Conservation (phyloP, 345 rosid species). For the Gossypium bickii region DNA sequence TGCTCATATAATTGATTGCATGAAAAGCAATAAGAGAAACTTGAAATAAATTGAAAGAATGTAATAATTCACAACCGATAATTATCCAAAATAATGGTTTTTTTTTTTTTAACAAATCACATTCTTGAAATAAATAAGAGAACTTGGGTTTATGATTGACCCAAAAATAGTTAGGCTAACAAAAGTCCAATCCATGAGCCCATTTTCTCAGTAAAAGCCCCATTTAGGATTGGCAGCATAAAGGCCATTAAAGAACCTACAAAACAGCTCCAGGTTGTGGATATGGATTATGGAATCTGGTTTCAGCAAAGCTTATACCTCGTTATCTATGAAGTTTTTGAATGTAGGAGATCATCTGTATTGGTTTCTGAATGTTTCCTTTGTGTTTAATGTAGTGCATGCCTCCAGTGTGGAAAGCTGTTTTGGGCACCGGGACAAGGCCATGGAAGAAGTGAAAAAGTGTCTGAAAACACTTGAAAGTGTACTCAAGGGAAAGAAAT, state of each 20-base stretch:
- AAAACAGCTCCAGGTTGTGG: too few relatives aligned
- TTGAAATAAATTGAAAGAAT: too few relatives aligned
- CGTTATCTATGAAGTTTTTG: too few relatives aligned
- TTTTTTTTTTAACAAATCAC: background rate
- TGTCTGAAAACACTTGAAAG: conserved; percentile 17
- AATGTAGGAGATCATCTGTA: background rate
- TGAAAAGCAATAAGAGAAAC: too few relatives aligned
- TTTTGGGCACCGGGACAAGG: background rate
- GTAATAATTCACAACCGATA: background rate
- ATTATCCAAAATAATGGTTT: background rate
- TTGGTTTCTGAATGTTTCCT: background rate
- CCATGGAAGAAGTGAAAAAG: conserved; percentile 6
- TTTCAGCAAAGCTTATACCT: too few relatives aligned
- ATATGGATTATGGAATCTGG: too few relatives aligned
- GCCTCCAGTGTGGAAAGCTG: background rate
- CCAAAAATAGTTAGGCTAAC: background rate
- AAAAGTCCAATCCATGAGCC: background rate
- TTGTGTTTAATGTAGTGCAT: background rate
- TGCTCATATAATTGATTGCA: too few relatives aligned
- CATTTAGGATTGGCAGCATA: background rate
- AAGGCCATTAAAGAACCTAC: background rate
- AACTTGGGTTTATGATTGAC: background rate
- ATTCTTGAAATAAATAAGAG: too few relatives aligned
- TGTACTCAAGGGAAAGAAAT: conserved; percentile 9
- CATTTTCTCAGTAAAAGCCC: background rate